Evolutionary conservation across 2,329 filamentous ascomycete genomes (phyloP).

Genomic region (Talaromyces sp.): DNA sequence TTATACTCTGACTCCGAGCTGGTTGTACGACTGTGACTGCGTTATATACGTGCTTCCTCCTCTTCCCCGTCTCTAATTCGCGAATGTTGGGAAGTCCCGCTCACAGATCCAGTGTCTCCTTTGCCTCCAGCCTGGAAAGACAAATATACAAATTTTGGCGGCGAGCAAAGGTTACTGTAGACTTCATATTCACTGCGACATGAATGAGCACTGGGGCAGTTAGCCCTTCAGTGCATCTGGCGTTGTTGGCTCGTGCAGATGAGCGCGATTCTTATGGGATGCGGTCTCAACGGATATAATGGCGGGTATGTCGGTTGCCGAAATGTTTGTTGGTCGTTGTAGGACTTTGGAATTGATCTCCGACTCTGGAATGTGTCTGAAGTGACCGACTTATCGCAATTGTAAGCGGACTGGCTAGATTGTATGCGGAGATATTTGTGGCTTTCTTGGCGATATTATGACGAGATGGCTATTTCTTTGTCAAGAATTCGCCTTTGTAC

Average conservation of each 20-base stretch:
- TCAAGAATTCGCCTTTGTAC: background rate
- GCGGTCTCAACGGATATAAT: background rate
- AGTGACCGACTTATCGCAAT: background rate
- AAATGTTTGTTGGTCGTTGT: slow-evolving; percentile 6
- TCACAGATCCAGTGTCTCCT: background rate
- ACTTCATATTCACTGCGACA: slow-evolving; percentile 31
- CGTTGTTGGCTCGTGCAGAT: slow-evolving; percentile 13
- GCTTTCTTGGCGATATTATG: slow-evolving; percentile 7
- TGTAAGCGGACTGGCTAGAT: slow-evolving; percentile 13
- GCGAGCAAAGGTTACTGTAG: slow-evolving; percentile 21
- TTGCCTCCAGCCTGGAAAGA: background rate
- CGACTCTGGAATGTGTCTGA: slow-evolving; percentile 11
- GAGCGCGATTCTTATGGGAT: background rate
- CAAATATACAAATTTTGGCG: slow-evolving; percentile 19
- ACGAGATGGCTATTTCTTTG: background rate
- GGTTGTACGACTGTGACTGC: slow-evolving; percentile 8
- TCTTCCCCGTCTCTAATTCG: background rate
- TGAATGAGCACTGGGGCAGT: slow-evolving; percentile 31
- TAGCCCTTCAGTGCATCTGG: slow-evolving; percentile 28
- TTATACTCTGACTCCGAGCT: background rate
- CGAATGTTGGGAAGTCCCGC: background rate
- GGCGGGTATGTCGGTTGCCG: background rate
- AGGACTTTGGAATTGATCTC: slow-evolving; percentile 8
- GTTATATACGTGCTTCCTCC: background rate
- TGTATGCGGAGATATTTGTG: slow-evolving; percentile 9